Conservation (phyloP, 2,329 filamentous ascomycete genomes). For the Cadophora gregata region DNA sequence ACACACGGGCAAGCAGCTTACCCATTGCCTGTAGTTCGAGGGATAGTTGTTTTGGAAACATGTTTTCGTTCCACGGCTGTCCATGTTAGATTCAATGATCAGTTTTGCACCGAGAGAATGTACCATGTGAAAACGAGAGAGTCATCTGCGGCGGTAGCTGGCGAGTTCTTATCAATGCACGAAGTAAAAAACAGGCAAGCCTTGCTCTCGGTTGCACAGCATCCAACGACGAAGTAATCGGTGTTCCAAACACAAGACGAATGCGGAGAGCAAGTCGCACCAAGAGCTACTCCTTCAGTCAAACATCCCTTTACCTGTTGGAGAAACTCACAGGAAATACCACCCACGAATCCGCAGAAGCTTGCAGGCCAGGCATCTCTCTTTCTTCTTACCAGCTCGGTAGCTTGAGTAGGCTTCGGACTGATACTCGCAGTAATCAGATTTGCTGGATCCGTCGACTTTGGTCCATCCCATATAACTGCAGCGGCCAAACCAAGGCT, state of each 20-base stretch:
- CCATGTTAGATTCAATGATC: background rate
- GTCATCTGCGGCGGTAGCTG: conserved; percentile 17
- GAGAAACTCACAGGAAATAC: conserved; percentile 10
- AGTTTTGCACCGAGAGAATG: background rate
- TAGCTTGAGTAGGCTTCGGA: conserved; percentile 2
- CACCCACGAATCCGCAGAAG: conserved; percentile 20
- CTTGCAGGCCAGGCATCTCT: conserved; percentile 18
- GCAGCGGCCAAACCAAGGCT: background rate
- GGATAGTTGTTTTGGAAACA: conserved; percentile 28
- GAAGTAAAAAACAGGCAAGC: conserved; percentile 27
- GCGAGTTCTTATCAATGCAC: conserved; percentile 27
- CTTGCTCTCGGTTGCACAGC: conserved; percentile 29
- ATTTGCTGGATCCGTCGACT: conserved; percentile 10
- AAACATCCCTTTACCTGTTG: background rate
- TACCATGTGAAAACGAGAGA: conserved; percentile 29
- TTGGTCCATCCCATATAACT: conserved; percentile 17
- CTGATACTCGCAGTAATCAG: conserved; percentile 14
- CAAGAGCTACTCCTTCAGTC: conserved; percentile 3
- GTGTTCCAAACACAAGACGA: conserved; percentile 32
- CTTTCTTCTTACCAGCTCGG: conserved; percentile 19
- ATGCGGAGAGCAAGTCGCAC: conserved; percentile 24
- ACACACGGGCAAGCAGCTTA: background rate
- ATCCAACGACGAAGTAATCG: conserved; percentile 30
- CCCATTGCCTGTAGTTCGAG: conserved; percentile 25
- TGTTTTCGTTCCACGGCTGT: conserved; percentile 21